These are phyloP conservation scores for Calendula officinalis DNA, from an alignment of 129 eudicot genomes.

Conservation along the genomic window DNA sequence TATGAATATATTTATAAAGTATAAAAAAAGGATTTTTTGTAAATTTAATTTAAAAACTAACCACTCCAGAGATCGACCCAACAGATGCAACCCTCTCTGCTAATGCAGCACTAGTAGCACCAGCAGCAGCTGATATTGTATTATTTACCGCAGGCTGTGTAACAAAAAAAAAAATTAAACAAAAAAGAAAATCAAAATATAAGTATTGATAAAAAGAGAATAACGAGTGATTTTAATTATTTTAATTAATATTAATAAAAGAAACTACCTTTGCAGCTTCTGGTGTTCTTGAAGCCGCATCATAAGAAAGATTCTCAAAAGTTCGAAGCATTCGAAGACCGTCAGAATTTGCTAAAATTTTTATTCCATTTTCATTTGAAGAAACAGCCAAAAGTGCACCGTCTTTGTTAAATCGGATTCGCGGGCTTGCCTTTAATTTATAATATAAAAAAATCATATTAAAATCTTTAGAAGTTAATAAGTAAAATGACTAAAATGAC, in stretches of 20 bases:
- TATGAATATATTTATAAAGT: not conserved
- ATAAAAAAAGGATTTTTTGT: not conserved
- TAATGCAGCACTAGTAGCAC: constrained; percentile 66
- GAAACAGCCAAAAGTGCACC: constrained; percentile 80
- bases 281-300: constrained; percentile 67
- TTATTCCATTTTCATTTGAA: constrained; percentile 73
- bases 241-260: not conserved
- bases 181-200: not conserved
- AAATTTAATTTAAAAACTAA: constrained; percentile 28
- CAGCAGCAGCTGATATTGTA: constrained; percentile 51
- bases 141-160: constrained; percentile 67
- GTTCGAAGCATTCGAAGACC: constrained; percentile 73
- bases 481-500: not conserved
- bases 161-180: constrained; percentile 3
- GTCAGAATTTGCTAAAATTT: constrained; percentile 67
- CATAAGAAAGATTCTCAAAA: constrained; percentile 69
- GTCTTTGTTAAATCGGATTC: constrained; percentile 79
- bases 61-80: constrained; percentile 63
- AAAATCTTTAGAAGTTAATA: not conserved
- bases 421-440: constrained; percentile 64
- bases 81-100: constrained; percentile 69
- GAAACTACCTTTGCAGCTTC: constrained; percentile 64
- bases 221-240: not conserved
- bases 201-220: not conserved
- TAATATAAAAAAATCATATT: not conserved